Evolutionary conservation across 257 asterid species (phyloP), one percentile per base, ranked within the genome.

Genomic region (Anisodus tanguticus): DNA sequence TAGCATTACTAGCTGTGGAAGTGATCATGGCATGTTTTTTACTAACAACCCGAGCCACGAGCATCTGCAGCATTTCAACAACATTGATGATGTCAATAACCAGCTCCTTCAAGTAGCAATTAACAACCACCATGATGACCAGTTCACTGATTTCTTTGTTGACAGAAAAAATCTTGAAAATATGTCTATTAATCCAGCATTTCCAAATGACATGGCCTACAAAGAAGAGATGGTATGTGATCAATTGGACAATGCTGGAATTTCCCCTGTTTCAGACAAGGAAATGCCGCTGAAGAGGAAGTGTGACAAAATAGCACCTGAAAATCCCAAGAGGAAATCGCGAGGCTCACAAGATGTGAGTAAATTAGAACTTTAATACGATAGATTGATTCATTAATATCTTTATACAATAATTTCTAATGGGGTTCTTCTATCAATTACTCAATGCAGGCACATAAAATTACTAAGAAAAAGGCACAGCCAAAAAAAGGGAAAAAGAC

Each of bases 331-430:
- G 91, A 95, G 91, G 85, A 90, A 89, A 85, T 78, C 93, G 51
- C 86, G 97, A 1, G 88, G 58, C 17, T 53, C 92, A 41, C 87
- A 85, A 90, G 74, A 90, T n/a, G 97, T 93, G 86, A 90, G 97
- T 84, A 1, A 82, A 8, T 31, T 53, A 53, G 4, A 76, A 76
- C 45, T 22, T 74, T 76, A 76, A 22, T 19, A 53, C 22, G 11
- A 2, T 22, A 1, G 3, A 81, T 19, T 77, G 22, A 77, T 22
- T 81, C 45, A 43, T n/a, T 62, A 81, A 59, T 47, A 59, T 47
- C 78, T 43, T 13, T 31, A 17, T 13, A n/a, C 3, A 39, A 31
- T n/a, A 51, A 47, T 19, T 2, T 5, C 63, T 72, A 47, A 72
- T 72, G 80, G 41, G 59, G 0, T 11, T 47, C 55, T 12, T 12